phyloP scores from a whole-genome alignment of 108 stramenopile species.

The Skeletonema menzelii region DNA sequence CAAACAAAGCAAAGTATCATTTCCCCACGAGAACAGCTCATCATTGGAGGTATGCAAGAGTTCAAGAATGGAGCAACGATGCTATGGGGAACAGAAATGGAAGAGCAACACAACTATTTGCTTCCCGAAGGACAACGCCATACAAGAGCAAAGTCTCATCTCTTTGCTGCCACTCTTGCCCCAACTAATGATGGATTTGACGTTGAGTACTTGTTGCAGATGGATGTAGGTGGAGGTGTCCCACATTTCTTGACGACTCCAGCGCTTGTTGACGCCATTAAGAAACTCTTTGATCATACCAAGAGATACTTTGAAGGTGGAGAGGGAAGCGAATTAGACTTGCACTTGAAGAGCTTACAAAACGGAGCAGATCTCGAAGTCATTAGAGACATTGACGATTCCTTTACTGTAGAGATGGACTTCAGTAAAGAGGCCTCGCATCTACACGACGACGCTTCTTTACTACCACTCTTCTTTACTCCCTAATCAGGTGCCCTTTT shows the following conservation, averaged over 20 bases:
- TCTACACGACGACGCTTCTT: background rate
- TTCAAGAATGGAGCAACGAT: slow-evolving; percentile 45
- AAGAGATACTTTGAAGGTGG: slow-evolving; percentile 44
- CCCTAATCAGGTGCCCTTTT: background rate
- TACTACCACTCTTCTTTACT: background rate
- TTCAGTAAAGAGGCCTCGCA: background rate
- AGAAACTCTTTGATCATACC: slow-evolving; percentile 47
- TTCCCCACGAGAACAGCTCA: slow-evolving; percentile 50
- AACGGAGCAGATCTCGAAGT: background rate
- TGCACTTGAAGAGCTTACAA: slow-evolving; percentile 20
- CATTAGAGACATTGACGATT: background rate
- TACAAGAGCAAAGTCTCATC: slow-evolving; percentile 45
- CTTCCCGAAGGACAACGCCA: slow-evolving; percentile 40
- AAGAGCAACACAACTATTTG: slow-evolving; percentile 48
- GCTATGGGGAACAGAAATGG: slow-evolving; percentile 54
- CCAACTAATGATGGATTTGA: slow-evolving; percentile 46
- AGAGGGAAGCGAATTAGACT: slow-evolving; percentile 29
- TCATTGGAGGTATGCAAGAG: slow-evolving; percentile 41
- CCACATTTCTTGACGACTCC: slow-evolving; percentile 50
- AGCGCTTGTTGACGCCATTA: slow-evolving; percentile 33
- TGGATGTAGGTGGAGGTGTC: slow-evolving; percentile 44
- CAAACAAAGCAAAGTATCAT: slow-evolving; percentile 40
- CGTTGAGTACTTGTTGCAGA: slow-evolving; percentile 48
- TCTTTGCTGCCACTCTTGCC: slow-evolving; percentile 44
- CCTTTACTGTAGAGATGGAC: background rate